Base-by-base conservation (phyloP, 805 yeast species). In the Zygotorulaspora danielsina region DNA sequence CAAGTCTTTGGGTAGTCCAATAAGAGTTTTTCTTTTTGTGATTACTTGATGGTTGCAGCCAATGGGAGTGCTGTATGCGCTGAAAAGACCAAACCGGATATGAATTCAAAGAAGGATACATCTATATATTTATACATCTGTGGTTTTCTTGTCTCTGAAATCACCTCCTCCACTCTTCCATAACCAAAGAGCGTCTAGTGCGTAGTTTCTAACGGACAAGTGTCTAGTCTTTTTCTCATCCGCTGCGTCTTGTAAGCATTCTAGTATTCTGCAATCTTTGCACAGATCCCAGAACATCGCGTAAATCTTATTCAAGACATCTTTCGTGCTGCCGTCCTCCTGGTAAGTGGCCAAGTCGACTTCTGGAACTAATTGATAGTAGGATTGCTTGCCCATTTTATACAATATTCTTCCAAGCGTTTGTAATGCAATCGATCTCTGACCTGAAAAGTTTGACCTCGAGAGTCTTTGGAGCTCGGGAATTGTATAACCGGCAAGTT, bases 401-500 rank as follows among this genome's bases (percentile, higher is more conserved):
- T 84, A 87, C 32, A 93, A 66, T 1, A 93, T 76, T 45, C 98
- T 71, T 3, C 99, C 99, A 30, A 88, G 51, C 6, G 93, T 84
- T 56, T 84, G 85, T 22, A 89, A 79, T 6, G 96, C 87, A 9
- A 93, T 73, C 45, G 93, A 78, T 33, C 97, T 69, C 63, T 93
- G 99, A 0, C 94, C 79, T 1, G 94, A 78, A 39, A 82, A 76
- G 1, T 82, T 76, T 2, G 96, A 85, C 47, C 96, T 70, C 4
- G 88, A 66, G 34, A 86, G 71, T 50, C 83, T 93, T 1, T 83
- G 81, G 36, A 93, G 69, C 57, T 93, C 99, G 0, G 76, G 69
- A 17, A 93, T 58, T 0, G 97, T 89, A 60, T 93, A 93, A 0
- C 99, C 99, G 0, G 97, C 95, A 37, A 89, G 69, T 32, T 80